These are phyloP conservation scores for Suhomyces vadensis DNA, from an alignment of 805 yeast genomes.

Conservation along the genomic window DNA sequence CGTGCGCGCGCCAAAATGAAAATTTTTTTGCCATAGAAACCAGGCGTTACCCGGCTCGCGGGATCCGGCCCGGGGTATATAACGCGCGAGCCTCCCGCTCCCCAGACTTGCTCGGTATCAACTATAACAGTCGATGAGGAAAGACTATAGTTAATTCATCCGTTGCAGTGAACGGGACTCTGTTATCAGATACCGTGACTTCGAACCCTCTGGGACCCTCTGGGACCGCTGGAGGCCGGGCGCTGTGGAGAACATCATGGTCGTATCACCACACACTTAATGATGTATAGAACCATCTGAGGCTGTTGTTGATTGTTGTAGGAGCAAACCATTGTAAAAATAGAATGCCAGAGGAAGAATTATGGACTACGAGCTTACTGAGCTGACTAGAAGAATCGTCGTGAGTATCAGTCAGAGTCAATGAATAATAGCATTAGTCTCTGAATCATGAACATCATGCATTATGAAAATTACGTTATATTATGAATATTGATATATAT, in stretches of 20 bases:
- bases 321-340: neutral
- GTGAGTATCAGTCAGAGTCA: no score
- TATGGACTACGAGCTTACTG: no score
- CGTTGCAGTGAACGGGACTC: constrained; percentile 37
- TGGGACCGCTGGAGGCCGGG: constrained; percentile 30
- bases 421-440: no score
- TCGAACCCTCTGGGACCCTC: no score
- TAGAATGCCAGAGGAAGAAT: no score
- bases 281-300: constrained; percentile 41
- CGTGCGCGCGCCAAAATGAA: constrained; percentile 9
- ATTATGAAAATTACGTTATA: no score
- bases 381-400: no score
- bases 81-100: no score
- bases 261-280: constrained; percentile 48
- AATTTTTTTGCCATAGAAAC: constrained; percentile 4
- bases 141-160: constrained; percentile 40
- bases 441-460: no score
- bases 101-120: constrained; percentile 31
- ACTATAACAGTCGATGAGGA: constrained; percentile 63
- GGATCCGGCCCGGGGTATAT: neutral
- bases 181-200: constrained; percentile 14
- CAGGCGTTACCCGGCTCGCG: constrained; percentile 3
- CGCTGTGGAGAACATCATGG: constrained; percentile 57
- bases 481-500: no score
- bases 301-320: constrained; percentile 25